A percentile compares a stretch with the other conserved stretches of the same genome.
These are phyloP conservation scores for Oryza glaberrima DNA, from an alignment of 176 grass and related monocot genomes.

Conservation along the genomic window DNA sequence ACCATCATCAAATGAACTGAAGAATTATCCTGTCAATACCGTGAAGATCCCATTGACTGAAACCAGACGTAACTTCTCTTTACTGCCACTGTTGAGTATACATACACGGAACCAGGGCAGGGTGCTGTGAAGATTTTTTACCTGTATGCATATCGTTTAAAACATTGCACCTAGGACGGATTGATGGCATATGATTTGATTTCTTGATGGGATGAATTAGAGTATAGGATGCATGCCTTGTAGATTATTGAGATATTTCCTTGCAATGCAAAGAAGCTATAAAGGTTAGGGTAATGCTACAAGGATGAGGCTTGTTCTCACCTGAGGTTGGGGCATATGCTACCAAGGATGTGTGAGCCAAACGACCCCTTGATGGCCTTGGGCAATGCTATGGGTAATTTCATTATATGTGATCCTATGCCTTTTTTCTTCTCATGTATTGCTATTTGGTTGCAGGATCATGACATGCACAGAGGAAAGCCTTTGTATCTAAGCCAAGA, in stretches of 20 bases:
- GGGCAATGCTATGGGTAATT: not conserved
- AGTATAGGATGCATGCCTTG: not conserved
- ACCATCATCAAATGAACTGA: not conserved
- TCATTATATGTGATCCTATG: not conserved
- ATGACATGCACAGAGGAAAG: constrained; percentile 88
- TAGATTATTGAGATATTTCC: not conserved
- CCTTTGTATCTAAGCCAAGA: constrained; percentile 95
- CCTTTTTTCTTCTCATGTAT: constrained; percentile 13
- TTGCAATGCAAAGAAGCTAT: not conserved
- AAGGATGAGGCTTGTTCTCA: not conserved
- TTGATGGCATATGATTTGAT: not conserved
- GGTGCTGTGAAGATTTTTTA: constrained; percentile 1
- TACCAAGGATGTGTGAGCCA: not conserved
- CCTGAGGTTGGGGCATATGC: not conserved
- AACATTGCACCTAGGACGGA: not conserved
- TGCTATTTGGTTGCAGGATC: constrained; percentile 64
- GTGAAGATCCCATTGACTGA: not conserved
- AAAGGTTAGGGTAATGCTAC: not conserved
- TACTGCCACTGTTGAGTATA: not conserved
- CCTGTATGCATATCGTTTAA: not conserved
- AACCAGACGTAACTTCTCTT: not conserved
- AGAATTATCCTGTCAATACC: not conserved
- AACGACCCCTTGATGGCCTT: not conserved
- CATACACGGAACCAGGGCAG: not conserved
- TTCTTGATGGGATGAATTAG: not conserved